phyloP scores from a whole-genome alignment of 192 early-diverging fungal species.

The Phlyctochytrium arcticum region DNA sequence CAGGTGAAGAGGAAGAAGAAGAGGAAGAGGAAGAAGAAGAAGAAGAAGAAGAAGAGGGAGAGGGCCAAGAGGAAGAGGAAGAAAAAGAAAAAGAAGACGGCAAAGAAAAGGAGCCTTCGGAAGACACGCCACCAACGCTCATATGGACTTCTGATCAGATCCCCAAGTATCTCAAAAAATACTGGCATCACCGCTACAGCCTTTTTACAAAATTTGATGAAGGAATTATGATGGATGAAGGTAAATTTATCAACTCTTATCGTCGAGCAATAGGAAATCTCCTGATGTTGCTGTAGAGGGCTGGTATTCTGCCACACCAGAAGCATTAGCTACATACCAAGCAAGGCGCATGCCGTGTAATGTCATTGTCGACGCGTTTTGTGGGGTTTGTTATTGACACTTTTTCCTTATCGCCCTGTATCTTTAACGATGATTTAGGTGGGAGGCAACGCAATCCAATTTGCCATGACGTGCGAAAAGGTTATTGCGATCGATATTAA shows the following conservation, averaged over 20 bases:
- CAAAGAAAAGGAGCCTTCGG: constrained; percentile 14
- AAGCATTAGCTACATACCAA: constrained; percentile 77
- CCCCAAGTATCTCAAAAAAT: constrained; percentile 54
- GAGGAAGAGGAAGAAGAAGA: not conserved
- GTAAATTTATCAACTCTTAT: constrained; percentile 29
- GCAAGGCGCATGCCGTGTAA: constrained; percentile 61
- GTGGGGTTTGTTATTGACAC: constrained; percentile 57
- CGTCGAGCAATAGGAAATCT: not conserved
- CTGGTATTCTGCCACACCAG: constrained; percentile 96
- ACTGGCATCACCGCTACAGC: constrained; percentile 78
- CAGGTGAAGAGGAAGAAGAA: not conserved
- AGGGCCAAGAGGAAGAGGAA: not conserved
- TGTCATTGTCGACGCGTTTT: constrained; percentile 86
- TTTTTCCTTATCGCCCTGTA: not conserved
- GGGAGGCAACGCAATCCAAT: constrained; percentile 96
- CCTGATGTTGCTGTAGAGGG: constrained; percentile 48
- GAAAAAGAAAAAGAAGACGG: not conserved
- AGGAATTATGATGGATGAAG: constrained; percentile 80
- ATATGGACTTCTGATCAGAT: constrained; percentile 23
- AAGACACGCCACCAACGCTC: no score
- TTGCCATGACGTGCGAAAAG: constrained; percentile 80
- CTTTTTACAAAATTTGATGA: constrained; percentile 84
- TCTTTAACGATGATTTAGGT: no score
- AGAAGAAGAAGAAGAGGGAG: not conserved
- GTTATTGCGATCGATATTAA: constrained; percentile 93